Evolutionary conservation across 23 red algal species (phyloP), one percentile per base, ranked within the genome.

Genomic region (Gracilaria vermiculophylla): DNA sequence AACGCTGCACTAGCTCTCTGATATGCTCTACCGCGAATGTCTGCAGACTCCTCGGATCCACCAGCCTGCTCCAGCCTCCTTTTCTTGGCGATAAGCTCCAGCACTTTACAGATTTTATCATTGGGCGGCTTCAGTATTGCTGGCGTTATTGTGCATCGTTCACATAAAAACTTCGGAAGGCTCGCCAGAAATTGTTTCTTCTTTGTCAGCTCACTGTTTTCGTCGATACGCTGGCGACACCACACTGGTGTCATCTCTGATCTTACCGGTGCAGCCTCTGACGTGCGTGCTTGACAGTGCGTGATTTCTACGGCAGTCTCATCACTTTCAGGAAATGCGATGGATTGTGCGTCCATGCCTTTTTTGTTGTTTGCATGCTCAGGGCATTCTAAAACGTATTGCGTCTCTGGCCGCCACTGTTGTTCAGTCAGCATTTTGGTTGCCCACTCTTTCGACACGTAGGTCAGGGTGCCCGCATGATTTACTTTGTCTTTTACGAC

Each of bases 11-110:
- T 76, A 33, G 84, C 84, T 57, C 62, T 65, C 24, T 54, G 42
- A 62, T 88, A 88, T 5, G 84, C 84, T 55, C 70, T 65, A 21
- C 44, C 84, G 44, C 84, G 84, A 57, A 77, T 88, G n/a, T 88
- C 84, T 21, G 81, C 81, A 28, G 58, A 17, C 20, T 43, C 49
- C 27, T 19, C 29, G 19, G 58, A 69, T 24, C 81, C 81, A 3
- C 84, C 84, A 51, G 53, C 84, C 25, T 88, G 84, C 37, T 88
- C 84, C 19, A 88, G 84, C 21, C 66, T 77, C 27, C 84, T 67
- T 29, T 88, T 88, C 31, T 78, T 55, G 2, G 50, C 84, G n/a
- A 88, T 61, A 37, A 51, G 52, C 39, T 78, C 53, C 45, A 88
- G 29, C 1, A 77, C 27, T 33, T 64, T 44, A 65, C 66, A 88